A percentile compares a stretch with the other conserved stretches of the same genome.
phyloP scores from a whole-genome alignment of 257 asterid genomes.

The Voacanga thouarsii region DNA sequence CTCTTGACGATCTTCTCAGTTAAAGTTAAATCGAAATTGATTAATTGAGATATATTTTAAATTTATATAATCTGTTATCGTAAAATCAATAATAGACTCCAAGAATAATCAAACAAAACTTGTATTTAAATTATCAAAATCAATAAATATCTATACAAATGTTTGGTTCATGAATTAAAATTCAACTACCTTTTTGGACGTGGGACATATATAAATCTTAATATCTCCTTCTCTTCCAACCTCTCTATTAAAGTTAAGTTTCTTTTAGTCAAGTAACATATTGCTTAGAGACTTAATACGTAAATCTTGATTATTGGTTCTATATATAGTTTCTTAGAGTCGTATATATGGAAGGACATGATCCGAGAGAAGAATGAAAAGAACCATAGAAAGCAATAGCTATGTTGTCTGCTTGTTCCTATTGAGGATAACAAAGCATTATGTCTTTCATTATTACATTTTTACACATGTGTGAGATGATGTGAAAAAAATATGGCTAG shows the following conservation, averaged over 20 bases:
- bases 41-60: too few relatives aligned
- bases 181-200: too few relatives aligned
- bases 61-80: too few relatives aligned
- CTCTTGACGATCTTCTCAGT: too few relatives aligned
- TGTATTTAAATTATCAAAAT: too few relatives aligned
- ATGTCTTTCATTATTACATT: neutral
- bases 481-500: neutral
- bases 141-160: too few relatives aligned
- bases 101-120: too few relatives aligned
- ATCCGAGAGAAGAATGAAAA: neutral
- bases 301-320: neutral
- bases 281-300: neutral
- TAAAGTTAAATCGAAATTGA: too few relatives aligned
- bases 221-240: neutral
- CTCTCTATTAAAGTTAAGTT: neutral
- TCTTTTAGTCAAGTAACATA: neutral
- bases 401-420: slow-evolving; percentile 6
- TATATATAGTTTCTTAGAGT: neutral
- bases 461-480: neutral
- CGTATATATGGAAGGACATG: neutral
- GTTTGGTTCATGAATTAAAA: too few relatives aligned
- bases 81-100: too few relatives aligned
- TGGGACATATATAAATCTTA: too few relatives aligned
- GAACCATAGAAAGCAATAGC: neutral
- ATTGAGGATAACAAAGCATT: too few relatives aligned